Percentiles rank a stretch among this genome's conserved stretches.
Evolutionary conservation across 2,329 filamentous ascomycete species (phyloP).

Genomic region (Epichloe elymi): DNA sequence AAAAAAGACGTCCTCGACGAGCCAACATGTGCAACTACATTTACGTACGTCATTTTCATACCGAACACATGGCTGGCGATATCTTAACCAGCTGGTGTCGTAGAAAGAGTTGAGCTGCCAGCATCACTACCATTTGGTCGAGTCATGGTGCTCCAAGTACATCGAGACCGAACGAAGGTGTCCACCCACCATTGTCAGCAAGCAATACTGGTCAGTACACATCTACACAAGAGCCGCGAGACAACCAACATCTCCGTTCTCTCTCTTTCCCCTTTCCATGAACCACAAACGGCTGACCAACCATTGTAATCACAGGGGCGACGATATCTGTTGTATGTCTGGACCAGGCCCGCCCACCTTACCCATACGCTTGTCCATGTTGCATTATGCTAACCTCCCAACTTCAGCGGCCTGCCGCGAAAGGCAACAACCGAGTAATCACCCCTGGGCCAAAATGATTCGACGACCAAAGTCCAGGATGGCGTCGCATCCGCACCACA

Average conservation of each 20-base stretch:
- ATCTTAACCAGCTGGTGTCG: background rate
- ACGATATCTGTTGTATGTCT: conserved; percentile 31
- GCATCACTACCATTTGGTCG: conserved; percentile 35
- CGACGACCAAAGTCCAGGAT: conserved; percentile 19
- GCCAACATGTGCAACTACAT: conserved; percentile 38
- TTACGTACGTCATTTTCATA: conserved; percentile 22
- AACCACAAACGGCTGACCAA: conserved; percentile 12
- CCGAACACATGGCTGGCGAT: background rate
- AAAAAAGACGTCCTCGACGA: background rate
- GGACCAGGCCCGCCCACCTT: background rate
- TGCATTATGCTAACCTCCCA: conserved; percentile 9
- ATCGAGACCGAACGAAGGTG: conserved; percentile 31
- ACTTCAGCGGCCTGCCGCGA: conserved; percentile 25
- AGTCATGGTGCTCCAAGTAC: conserved; percentile 32
- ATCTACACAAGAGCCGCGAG: background rate
- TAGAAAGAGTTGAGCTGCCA: conserved; percentile 40
- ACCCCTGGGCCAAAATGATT: conserved; percentile 26
- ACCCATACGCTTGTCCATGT: background rate
- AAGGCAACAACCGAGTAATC: conserved; percentile 24
- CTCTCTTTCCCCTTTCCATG: accelerated
- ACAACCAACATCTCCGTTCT: too few relatives aligned
- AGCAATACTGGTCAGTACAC: conserved; percentile 29
- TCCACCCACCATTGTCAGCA: conserved; percentile 29
- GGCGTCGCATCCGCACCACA: conserved; percentile 14
- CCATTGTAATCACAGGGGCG: conserved; percentile 19